Evolutionary conservation across 2,329 filamentous ascomycete genomes (phyloP).

Genomic region (Trichoderma atrobrunneum): DNA sequence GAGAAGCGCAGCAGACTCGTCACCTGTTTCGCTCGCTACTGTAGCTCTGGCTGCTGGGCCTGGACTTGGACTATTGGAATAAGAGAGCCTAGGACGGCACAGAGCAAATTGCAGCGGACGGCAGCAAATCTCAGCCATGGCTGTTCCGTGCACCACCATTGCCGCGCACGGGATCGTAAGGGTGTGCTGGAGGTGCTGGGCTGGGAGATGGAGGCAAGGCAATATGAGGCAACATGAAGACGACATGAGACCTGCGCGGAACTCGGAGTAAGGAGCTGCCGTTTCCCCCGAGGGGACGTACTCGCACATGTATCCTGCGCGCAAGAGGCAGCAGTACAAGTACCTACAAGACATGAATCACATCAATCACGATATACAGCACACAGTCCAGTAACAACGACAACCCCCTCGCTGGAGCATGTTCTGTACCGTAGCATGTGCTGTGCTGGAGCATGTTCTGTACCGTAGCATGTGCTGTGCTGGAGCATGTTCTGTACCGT

Average conservation of each 20-base stretch:
- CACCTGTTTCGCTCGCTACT: background rate
- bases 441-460: background rate
- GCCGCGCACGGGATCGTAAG: background rate
- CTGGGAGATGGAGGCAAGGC: background rate
- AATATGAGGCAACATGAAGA: background rate
- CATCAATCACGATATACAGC: background rate
- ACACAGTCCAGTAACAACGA: background rate
- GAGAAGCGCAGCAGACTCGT: background rate
- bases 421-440: too few species aligned
- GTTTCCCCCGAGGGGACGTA: background rate
- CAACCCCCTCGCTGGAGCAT: background rate
- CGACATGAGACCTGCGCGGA: background rate
- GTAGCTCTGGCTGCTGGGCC: background rate
- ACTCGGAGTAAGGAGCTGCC: slow-evolving; percentile 3
- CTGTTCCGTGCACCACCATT: background rate
- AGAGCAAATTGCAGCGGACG: background rate
- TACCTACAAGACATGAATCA: background rate
- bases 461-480: too few species aligned
- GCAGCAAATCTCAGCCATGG: background rate
- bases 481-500: background rate
- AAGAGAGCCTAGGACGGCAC: too few species aligned
- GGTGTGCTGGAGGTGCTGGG: background rate
- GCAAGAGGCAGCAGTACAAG: background rate
- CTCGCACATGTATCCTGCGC: background rate
- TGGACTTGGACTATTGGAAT: background rate